phyloP scores from a whole-genome alignment of 1,284 basidiomycete genomes.

The Microbotryomycetes sp. region DNA sequence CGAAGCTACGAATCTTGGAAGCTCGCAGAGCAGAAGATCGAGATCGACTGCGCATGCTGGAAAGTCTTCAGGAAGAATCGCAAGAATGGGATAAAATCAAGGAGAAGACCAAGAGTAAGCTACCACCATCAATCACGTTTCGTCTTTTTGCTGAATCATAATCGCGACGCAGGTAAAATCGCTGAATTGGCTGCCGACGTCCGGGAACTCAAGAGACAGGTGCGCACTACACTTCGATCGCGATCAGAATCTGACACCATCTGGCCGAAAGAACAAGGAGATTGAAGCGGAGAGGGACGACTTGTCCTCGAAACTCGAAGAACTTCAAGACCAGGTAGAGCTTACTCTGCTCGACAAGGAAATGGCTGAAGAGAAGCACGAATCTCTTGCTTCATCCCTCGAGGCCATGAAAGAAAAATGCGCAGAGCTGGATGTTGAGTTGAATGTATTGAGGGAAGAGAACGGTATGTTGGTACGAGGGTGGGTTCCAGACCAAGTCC shows the following conservation, averaged over 20 bases:
- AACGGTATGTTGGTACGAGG: conserved; percentile 38
- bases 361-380: conserved; percentile 88
- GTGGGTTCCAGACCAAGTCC: conserved; percentile 24
- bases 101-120: conserved; percentile 64
- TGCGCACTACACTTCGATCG: conserved; percentile 1
- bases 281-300: conserved; percentile 1
- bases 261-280: conserved; percentile 41
- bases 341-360: conserved; percentile 94
- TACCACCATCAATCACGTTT: conserved; percentile 3
- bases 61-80: conserved; percentile 70
- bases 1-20: conserved; percentile 77
- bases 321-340: conserved; percentile 52
- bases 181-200: conserved; percentile 56
- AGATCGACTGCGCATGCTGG: conserved; percentile 73
- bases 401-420: conserved; percentile 68
- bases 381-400: conserved; percentile 66
- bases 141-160: neutral
- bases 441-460: conserved; percentile 63
- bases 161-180: conserved; percentile 30
- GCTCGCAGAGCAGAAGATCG: conserved; percentile 78
- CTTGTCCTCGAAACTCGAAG: conserved; percentile 4
- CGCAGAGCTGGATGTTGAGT: conserved; percentile 72
- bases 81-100: conserved; percentile 75
- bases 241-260: conserved; percentile 47
- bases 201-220: conserved; percentile 54